Percentiles rank a stretch among this genome's conserved stretches.
Evolutionary conservation across 176 grass and related monocot species (phyloP).

Genomic region (Tillandsia leiboldiana): DNA sequence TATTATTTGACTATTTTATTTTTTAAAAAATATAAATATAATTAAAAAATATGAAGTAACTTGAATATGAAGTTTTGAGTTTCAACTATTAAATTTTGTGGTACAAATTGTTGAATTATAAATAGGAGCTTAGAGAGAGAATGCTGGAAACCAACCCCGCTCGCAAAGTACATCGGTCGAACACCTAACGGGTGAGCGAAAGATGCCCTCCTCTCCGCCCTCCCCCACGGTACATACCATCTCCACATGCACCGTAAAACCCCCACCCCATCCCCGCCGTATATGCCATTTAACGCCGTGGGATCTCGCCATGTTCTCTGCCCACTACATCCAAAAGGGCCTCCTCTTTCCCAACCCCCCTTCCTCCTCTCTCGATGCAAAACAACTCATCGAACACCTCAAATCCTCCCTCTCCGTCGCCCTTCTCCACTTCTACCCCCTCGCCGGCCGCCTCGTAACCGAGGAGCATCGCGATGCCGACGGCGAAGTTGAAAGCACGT

Average conservation of each 20-base stretch:
- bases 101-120: no score
- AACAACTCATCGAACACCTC: slow-evolving; percentile 13
- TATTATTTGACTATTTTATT: no score
- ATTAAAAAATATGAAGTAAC: no score
- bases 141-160: no score
- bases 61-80: no score
- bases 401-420: slow-evolving; percentile 49
- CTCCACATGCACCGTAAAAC: slow-evolving; percentile 2
- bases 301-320: slow-evolving; percentile 94
- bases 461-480: slow-evolving; percentile 59
- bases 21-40: no score
- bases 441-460: slow-evolving; percentile 67
- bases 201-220: background rate
- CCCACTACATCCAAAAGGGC: slow-evolving; percentile 99
- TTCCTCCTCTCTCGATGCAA: slow-evolving; percentile 39
- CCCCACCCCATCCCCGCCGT: background rate
- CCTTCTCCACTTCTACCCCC: slow-evolving; percentile 43
- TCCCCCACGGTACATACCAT: background rate
- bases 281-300: slow-evolving; percentile 21
- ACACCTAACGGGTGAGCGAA: no score
- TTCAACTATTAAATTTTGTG: no score
- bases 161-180: no score
- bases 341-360: slow-evolving; percentile 56
- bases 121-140: no score
- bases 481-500: slow-evolving; percentile 23